phyloP scores from a whole-genome alignment of 768 basidiomycete genomes.

The Cubamyces sp. region DNA sequence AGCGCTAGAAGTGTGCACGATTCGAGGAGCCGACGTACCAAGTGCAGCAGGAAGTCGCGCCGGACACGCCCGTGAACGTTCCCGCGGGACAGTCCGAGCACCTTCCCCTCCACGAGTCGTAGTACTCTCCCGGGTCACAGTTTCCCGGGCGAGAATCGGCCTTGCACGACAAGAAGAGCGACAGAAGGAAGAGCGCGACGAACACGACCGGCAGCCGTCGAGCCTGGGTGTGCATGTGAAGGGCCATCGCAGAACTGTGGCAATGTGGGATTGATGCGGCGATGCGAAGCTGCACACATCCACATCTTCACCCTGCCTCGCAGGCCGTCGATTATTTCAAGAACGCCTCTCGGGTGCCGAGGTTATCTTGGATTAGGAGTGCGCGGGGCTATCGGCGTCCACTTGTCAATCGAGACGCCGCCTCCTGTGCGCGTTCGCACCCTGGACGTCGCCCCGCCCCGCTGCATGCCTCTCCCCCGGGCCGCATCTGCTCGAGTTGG shows the following conservation, averaged over 20 bases:
- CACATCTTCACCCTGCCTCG: not conserved
- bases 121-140: slow-evolving; percentile 4
- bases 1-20: not conserved
- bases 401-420: not conserved
- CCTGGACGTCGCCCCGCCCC: not conserved
- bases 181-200: not conserved
- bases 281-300: not conserved
- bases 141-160: not conserved
- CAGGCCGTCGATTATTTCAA: not conserved
- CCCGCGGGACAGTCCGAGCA: slow-evolving; percentile 14
- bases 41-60: slow-evolving; percentile 22
- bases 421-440: not conserved
- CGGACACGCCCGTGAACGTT: slow-evolving; percentile 16
- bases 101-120: not conserved
- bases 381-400: not conserved
- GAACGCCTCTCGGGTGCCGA: not conserved
- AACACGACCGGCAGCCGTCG: not conserved
- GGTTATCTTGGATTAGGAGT: not conserved
- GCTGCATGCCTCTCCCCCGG: not conserved
- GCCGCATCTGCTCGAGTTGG: not conserved
- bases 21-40: slow-evolving; percentile 10
- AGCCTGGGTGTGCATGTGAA: not conserved
- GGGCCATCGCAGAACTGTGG: not conserved
- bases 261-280: not conserved
- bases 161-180: not conserved